These are phyloP conservation scores for Suillus hirtellus DNA, from an alignment of 768 basidiomycete species.

Conservation along the genomic window DNA sequence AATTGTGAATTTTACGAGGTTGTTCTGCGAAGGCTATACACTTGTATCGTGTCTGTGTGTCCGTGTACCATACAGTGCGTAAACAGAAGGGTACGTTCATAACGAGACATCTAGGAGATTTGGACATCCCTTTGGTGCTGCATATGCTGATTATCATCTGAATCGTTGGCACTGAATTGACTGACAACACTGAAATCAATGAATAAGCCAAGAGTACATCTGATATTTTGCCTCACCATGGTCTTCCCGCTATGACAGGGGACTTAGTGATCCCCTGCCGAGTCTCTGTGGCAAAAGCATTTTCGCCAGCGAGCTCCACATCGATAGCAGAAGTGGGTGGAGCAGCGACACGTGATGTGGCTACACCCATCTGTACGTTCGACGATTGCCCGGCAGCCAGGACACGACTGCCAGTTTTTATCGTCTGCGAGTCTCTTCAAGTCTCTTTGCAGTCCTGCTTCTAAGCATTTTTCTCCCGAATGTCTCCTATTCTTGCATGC, in stretches of 20 bases:
- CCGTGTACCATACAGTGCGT: background rate
- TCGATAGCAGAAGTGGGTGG: constrained; percentile 22
- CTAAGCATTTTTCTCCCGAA: constrained; percentile 37
- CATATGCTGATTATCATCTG: background rate
- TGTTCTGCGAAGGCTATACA: background rate
- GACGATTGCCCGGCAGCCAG: constrained; percentile 53
- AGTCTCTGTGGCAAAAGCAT: constrained; percentile 14
- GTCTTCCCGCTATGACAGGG: background rate
- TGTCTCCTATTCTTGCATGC: constrained; percentile 51
- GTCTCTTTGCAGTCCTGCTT: constrained; percentile 41
- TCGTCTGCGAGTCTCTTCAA: constrained; percentile 48
- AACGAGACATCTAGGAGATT: background rate
- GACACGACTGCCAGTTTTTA: constrained; percentile 62
- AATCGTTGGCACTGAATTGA: background rate
- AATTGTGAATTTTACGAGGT: background rate
- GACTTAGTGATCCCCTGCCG: background rate
- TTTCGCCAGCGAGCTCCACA: constrained; percentile 19
- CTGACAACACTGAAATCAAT: background rate
- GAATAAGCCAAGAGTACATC: background rate
- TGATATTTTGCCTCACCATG: background rate
- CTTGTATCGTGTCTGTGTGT: too few species aligned
- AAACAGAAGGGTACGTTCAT: background rate
- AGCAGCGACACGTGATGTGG: constrained; percentile 60
- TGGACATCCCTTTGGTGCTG: background rate
- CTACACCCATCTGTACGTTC: constrained; percentile 56